Percentiles rank a stretch among this genome's conserved stretches.
Evolutionary conservation across 1,284 basidiomycete species (phyloP).

Genomic region (Cystobasidium slooffiae): DNA sequence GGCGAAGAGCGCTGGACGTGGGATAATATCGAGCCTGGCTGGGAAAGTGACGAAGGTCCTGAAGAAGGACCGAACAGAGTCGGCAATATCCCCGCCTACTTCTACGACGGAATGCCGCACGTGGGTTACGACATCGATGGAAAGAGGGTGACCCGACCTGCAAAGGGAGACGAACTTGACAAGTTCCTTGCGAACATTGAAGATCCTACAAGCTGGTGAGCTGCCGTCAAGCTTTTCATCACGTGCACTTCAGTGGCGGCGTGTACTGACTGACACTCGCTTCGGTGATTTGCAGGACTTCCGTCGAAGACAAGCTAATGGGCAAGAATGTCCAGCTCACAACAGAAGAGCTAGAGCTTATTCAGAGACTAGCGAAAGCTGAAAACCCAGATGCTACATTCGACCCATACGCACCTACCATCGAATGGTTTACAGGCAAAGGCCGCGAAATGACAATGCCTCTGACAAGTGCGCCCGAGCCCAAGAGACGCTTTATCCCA

Average conservation of each 20-base stretch:
- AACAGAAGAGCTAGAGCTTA: slow-evolving; percentile 92
- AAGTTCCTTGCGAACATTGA: slow-evolving; percentile 94
- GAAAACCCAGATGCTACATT: slow-evolving; percentile 91
- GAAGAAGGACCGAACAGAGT: slow-evolving; percentile 72
- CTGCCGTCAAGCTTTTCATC: slow-evolving; percentile 43
- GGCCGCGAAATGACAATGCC: slow-evolving; percentile 94
- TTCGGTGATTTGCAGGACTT: slow-evolving; percentile 68
- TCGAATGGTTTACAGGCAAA: slow-evolving; percentile 97
- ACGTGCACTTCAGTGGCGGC: slow-evolving; percentile 18
- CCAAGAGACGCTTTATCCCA: slow-evolving; percentile 94
- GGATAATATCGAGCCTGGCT: slow-evolving; percentile 62
- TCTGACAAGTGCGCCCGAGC: slow-evolving; percentile 86
- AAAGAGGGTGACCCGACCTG: slow-evolving; percentile 90
- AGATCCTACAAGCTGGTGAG: slow-evolving; percentile 84
- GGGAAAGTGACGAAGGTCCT: slow-evolving; percentile 42
- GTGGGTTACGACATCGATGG: slow-evolving; percentile 97
- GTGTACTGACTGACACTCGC: slow-evolving; percentile 15
- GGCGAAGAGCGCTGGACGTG: slow-evolving; percentile 85
- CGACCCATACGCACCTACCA: slow-evolving; percentile 88
- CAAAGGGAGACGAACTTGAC: slow-evolving; percentile 94
- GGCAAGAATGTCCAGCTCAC: slow-evolving; percentile 87
- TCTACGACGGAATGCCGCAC: slow-evolving; percentile 99
- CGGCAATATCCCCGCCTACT: slow-evolving; percentile 94
- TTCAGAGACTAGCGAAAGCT: slow-evolving; percentile 81
- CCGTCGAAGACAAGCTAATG: slow-evolving; percentile 86